phyloP scores from a whole-genome alignment of 2,329 filamentous ascomycete species.

The Diaporthe destruens region DNA sequence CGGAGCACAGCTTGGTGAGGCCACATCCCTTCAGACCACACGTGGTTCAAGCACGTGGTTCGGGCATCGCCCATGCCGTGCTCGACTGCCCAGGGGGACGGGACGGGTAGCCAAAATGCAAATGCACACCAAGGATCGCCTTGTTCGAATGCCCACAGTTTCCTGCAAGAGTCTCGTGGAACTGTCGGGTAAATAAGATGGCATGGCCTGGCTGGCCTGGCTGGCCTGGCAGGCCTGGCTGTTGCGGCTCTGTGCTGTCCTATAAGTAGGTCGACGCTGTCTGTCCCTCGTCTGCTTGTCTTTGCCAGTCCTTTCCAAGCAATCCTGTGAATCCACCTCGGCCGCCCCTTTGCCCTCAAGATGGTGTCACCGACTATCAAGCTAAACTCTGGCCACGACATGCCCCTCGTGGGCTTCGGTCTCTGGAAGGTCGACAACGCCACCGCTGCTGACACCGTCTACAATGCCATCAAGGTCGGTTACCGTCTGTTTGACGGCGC shows the following conservation, averaged over 20 bases:
- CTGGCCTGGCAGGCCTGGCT: too few species aligned
- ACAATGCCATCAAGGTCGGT: slow-evolving; percentile 77
- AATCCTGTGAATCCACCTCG: too few species aligned
- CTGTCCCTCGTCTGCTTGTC: too few species aligned
- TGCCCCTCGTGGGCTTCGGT: slow-evolving; percentile 82
- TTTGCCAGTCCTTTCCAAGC: too few species aligned
- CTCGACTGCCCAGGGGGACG: neutral
- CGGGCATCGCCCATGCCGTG: neutral
- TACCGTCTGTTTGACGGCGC: slow-evolving; percentile 73
- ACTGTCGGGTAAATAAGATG: slow-evolving; percentile 36
- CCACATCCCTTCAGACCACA: too few species aligned
- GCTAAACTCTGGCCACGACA: slow-evolving; percentile 74
- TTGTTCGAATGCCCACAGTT: slow-evolving; percentile 32
- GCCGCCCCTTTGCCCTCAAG: too few species aligned
- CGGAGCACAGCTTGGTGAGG: too few species aligned
- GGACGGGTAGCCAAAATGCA: neutral
- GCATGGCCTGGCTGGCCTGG: too few species aligned
- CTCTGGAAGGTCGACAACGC: slow-evolving; percentile 87
- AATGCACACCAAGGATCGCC: slow-evolving; percentile 36
- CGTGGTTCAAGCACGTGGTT: neutral
- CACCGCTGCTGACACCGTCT: slow-evolving; percentile 80
- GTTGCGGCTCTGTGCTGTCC: too few species aligned
- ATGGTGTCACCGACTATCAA: slow-evolving; percentile 58
- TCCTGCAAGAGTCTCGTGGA: slow-evolving; percentile 35
- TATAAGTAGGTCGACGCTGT: too few species aligned